phyloP scores from a whole-genome alignment of 257 asterid species.

The Solanum okadae region DNA sequence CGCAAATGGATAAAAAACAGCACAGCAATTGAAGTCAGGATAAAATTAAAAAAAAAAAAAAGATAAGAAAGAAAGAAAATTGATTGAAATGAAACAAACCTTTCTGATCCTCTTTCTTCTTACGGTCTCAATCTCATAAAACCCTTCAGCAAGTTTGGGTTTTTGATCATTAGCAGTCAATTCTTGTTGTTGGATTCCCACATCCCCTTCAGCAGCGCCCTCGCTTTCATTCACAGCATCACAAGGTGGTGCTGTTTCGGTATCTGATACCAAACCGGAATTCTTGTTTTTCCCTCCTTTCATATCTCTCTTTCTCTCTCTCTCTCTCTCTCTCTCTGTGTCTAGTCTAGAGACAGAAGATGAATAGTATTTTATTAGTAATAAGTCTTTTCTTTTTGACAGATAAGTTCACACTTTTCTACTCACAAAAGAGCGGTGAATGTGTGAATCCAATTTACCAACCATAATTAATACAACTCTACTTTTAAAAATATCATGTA shows the following conservation, averaged over 20 bases:
- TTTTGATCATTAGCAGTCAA: not conserved
- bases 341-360: not conserved
- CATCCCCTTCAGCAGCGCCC: not conserved
- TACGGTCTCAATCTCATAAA: constrained; percentile 20
- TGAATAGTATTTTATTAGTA: not conserved
- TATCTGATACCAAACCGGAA: not conserved
- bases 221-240: not conserved
- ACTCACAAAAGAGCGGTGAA: not conserved
- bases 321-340: not conserved
- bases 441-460: not conserved
- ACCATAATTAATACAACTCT: not conserved
- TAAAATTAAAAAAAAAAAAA: not conserved
- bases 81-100: constrained; percentile 3
- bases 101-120: constrained; percentile 13
- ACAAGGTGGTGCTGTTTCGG: not conserved
- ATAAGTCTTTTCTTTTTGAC: not conserved
- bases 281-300: constrained; percentile 11
- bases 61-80: not conserved
- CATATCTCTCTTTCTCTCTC: not conserved
- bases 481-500: not conserved
- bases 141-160: constrained; percentile 22
- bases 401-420: not conserved
- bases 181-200: not conserved
- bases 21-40: constrained; percentile 8
- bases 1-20: constrained; percentile 11